Percentiles rank a stretch among this genome's conserved stretches.
Evolutionary conservation across 352 stramenopile species (phyloP).

Genomic region (Hyaloperonospora arabidopsidis): DNA sequence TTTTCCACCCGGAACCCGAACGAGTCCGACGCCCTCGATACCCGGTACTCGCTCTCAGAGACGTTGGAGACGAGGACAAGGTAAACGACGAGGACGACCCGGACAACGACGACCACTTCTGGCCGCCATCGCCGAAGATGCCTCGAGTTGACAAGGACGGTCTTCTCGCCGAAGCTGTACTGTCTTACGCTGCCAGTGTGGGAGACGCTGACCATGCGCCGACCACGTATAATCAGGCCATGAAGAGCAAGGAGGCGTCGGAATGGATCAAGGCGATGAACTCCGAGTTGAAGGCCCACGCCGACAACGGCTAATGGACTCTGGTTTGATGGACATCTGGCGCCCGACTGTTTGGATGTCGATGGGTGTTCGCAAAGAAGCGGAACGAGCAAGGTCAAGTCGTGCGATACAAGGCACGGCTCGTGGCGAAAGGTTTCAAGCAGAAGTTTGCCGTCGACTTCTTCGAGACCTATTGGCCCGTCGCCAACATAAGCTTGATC

Average conservation of each 20-base stretch:
- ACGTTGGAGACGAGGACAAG: background rate
- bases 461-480: conserved; percentile 6
- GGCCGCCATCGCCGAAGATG: background rate
- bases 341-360: background rate
- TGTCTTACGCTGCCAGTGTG: background rate
- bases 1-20: background rate
- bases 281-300: conserved; percentile 3
- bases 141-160: background rate
- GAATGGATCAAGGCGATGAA: background rate
- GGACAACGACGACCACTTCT: background rate
- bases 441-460: conserved; percentile 12
- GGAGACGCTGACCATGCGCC: background rate
- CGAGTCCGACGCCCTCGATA: background rate
- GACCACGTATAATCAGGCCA: background rate
- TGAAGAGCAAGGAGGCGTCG: background rate
- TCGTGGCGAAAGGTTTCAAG: conserved; percentile 5
- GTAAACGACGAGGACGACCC: background rate
- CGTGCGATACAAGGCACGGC: background rate
- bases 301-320: background rate
- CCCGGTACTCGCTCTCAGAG: background rate
- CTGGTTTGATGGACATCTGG: background rate
- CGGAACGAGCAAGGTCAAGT: conserved; percentile 3
- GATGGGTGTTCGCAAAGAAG: conserved; percentile 10
- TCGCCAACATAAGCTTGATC: conserved; percentile 13
- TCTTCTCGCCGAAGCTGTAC: background rate